These are phyloP conservation scores for Lentinula guzmanii DNA, from an alignment of 768 basidiomycete genomes.

Conservation along the genomic window DNA sequence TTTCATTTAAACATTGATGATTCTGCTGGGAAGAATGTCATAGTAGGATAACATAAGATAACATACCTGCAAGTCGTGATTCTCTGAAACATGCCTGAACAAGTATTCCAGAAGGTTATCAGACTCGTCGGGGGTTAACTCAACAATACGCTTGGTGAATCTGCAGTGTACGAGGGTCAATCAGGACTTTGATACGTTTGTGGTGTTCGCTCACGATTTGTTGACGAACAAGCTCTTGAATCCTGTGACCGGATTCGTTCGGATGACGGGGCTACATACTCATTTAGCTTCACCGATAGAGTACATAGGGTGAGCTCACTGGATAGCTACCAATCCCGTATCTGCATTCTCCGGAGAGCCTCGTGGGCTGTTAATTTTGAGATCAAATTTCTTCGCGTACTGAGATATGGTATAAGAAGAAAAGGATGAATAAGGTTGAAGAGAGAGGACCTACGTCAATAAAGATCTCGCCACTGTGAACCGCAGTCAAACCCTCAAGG, in stretches of 20 bases:
- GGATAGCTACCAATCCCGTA: slow-evolving; percentile 39
- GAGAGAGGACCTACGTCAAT: slow-evolving; percentile 21
- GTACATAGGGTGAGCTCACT: slow-evolving; percentile 26
- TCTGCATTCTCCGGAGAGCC: slow-evolving; percentile 52
- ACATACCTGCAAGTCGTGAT: slow-evolving; percentile 48
- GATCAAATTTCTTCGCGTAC: slow-evolving; percentile 23
- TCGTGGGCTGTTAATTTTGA: slow-evolving; percentile 31
- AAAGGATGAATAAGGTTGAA: not conserved
- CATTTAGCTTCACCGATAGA: not conserved
- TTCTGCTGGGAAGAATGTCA: not conserved
- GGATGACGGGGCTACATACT: slow-evolving; percentile 36
- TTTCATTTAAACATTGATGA: not conserved
- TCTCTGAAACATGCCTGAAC: slow-evolving; percentile 44
- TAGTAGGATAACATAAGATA: too few species aligned
- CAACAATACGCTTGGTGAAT: slow-evolving; percentile 51
- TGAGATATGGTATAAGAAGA: slow-evolving; percentile 5
- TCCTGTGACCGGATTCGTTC: slow-evolving; percentile 56
- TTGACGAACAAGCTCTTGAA: slow-evolving; percentile 55
- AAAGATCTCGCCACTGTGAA: slow-evolving; percentile 43
- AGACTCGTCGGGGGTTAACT: slow-evolving; percentile 48
- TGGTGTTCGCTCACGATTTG: slow-evolving; percentile 26
- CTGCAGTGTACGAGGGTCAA: slow-evolving; percentile 15
- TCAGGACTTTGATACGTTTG: not conserved
- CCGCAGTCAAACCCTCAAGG: slow-evolving; percentile 53
- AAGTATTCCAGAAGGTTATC: slow-evolving; percentile 43